Conservation (phyloP, 495 filamentous ascomycete genomes). For the Hypomontagnella submonticulosa region DNA sequence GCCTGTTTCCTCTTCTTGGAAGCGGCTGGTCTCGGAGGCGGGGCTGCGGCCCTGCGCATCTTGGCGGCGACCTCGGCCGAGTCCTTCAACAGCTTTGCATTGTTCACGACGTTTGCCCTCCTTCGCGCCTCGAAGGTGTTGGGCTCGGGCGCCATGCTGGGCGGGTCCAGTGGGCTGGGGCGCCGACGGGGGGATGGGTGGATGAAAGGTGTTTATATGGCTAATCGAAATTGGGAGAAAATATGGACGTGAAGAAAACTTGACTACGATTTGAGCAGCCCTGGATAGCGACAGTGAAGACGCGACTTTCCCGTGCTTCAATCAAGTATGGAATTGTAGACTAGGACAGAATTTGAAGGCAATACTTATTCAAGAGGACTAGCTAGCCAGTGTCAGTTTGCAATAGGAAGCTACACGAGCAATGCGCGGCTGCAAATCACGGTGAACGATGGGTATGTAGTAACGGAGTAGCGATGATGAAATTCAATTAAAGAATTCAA, state of each 20-base stretch:
- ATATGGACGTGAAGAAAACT: background rate
- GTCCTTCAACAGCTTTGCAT: constrained; percentile 59
- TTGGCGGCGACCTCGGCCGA: constrained; percentile 53
- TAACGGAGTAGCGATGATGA: constrained; percentile 12
- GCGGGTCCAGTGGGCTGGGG: background rate
- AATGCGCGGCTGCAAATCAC: constrained; percentile 15
- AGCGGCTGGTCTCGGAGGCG: constrained; percentile 34
- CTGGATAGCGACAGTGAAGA: background rate
- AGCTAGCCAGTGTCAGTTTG: background rate
- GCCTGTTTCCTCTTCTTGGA: constrained; percentile 45
- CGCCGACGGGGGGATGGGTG: too few relatives aligned
- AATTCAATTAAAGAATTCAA: constrained; percentile 45
- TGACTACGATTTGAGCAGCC: background rate
- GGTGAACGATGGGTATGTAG: constrained; percentile 18
- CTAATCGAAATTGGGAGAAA: background rate
- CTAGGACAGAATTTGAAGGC: background rate
- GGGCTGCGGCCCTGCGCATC: constrained; percentile 49
- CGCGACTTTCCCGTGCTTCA: constrained; percentile 6
- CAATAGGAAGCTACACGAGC: background rate
- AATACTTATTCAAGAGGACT: background rate
- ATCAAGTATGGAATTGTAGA: background rate
- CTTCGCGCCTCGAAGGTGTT: constrained; percentile 62
- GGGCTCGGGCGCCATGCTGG: constrained; percentile 48
- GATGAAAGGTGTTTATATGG: too few relatives aligned
- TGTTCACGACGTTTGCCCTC: constrained; percentile 59